Base-by-base conservation (phyloP, 495 filamentous ascomycete genomes). In the Jackrogersella minutella region DNA sequence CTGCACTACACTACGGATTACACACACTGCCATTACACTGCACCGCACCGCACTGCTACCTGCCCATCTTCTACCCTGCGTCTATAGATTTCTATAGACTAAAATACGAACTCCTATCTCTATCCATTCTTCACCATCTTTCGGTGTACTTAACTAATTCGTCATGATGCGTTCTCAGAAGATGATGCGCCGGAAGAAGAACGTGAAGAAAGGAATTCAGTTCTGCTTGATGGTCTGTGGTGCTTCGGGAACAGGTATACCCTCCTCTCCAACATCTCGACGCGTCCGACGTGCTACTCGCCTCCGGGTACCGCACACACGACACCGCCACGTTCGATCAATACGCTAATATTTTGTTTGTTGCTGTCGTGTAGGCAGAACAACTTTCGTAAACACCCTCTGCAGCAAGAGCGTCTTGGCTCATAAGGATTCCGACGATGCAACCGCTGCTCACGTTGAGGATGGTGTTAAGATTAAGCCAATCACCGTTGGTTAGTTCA, bases 161-260 rank as follows among this genome's bases (percentile, higher is more conserved):
- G 69, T 60, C 67, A 66, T 64, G 62, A 70, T 75, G 70, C 73
- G 70, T 64, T 74, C 69, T 60, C 80, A 93, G 90, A 91, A 93
- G 78, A 93, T 96, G 90, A 93, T 97, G 78, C 93, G 95, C 81
- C 89, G 93, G 76, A 99, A 99, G 93, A 99, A 99, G 88, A 97
- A 98, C 86, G 94, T 98, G 81, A 99, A 99, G 90, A 99, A 98
- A 90, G 95, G 95, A 69, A 97, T 99, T 74, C 96, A 98, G 85
- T 99, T 99, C 85, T 98, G 94, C 82, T 77, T 99, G 89, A 99
- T 99, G 95, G 95, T 99, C 70, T 98, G 96, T 78, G 95, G 95
- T 81, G 94, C 95, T 74, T 97, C 93, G 70, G 95, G 95, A 78
- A 98, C 95, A 78, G 93, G 93, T 97, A 87, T 71, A 87, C 82